Base-by-base conservation (phyloP, 169 alveolate genomes). In the Plasmodium gonderi region DNA sequence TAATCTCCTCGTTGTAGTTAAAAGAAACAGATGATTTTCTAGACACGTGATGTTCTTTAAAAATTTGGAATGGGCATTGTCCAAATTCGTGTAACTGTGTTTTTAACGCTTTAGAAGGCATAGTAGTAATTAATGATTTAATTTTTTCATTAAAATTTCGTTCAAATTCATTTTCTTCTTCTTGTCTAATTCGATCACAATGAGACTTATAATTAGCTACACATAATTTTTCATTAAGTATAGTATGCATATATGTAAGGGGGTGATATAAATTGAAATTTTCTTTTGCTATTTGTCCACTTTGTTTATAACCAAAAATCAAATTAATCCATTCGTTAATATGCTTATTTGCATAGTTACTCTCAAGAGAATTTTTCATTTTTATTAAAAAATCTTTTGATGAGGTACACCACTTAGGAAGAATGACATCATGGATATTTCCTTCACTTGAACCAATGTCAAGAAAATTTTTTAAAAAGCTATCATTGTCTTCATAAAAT, bases 281-380 rank as follows among this genome's bases (percentile, higher is more conserved):
- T 45, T 91, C 91, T 12, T 90, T 94, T 23, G 96, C 92, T 14
- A 77, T 89, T 93, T 82, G 79, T 0, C 97, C 97, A 14, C 83
- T 80, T 81, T 95, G 97, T 83, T 97, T 97, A 90, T 80, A 98
- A 11, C 99, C 99, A 96, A 98, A 99, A 20, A 99, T 98, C 45
- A 98, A 95, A 91, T 99, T 99, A 38, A 99, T 98, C 99, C 99
- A 99, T 72, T 96, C 96, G 94, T 98, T 97, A 40, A 99, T 65
- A 74, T 97, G 91, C 26, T 96, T 89, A 69, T 99, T 97, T n/a
- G 98, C 99, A 91, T 96, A 95, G 76, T 98, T 98, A 85, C 99
- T 96, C 95, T 99, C 99, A 20, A 98, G 96, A 4, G 99, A 99
- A 76, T 95, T 95, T 81, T 99, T 92, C 96, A 97, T 90, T n/a